Percentiles rank a stretch among this genome's conserved stretches.
Evolutionary conservation across 2,329 filamentous ascomycete species (phyloP).

Genomic region (Ceratocystis eucalypticola): DNA sequence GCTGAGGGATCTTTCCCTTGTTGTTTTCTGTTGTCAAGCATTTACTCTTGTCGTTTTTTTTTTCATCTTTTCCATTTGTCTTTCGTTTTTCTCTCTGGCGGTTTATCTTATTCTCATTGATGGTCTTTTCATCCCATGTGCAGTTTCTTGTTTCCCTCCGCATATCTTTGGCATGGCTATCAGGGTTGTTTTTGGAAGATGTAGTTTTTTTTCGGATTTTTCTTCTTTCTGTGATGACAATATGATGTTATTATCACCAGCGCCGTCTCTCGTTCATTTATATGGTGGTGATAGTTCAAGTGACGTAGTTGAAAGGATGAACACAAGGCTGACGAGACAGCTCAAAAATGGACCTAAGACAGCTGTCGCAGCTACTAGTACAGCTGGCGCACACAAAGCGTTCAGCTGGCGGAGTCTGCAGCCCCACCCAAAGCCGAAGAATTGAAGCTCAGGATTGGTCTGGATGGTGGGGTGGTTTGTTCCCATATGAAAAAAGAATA

Average conservation of each 20-base stretch:
- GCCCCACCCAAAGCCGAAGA: neutral
- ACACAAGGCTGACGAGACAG: neutral
- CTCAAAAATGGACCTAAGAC: neutral
- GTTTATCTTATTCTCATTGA: constrained; percentile 4
- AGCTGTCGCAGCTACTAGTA: neutral
- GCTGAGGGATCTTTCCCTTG: constrained; percentile 12
- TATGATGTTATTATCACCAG: neutral
- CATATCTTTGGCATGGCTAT: neutral
- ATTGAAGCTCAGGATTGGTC: constrained; percentile 8
- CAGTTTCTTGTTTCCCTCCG: constrained; percentile 10
- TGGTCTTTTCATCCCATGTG: constrained; percentile 6
- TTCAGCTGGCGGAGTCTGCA: neutral
- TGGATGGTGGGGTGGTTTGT: constrained; percentile 3
- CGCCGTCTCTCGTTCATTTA: neutral
- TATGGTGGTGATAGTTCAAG: neutral
- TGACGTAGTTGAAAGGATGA: neutral
- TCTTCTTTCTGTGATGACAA: neutral
- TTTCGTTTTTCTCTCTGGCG: neutral
- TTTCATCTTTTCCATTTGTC: neutral
- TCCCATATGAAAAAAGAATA: neutral
- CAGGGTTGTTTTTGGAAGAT: neutral
- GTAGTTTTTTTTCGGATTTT: constrained; percentile 11
- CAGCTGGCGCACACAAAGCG: constrained; percentile 5
- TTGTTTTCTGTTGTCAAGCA: constrained; percentile 9
- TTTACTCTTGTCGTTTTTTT: neutral